A percentile compares a stretch with the other conserved stretches of the same genome.
phyloP scores from a whole-genome alignment of 2,329 filamentous ascomycete species.

The Fusarium avenaceum region DNA sequence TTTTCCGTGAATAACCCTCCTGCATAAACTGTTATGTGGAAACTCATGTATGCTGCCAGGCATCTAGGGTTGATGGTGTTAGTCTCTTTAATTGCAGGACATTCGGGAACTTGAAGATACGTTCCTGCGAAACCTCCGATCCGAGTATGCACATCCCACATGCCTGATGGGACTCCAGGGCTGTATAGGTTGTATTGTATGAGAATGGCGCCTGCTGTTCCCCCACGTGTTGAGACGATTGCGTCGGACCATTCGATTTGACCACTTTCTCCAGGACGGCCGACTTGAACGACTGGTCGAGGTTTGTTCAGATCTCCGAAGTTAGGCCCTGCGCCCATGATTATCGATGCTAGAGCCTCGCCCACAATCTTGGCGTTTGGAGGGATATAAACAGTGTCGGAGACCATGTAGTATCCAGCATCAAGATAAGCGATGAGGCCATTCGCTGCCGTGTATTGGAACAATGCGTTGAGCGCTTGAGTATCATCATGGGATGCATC shows the following conservation, averaged over 20 bases:
- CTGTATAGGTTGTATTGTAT: constrained; percentile 79
- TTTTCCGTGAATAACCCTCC: constrained; percentile 60
- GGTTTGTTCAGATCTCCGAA: constrained; percentile 71
- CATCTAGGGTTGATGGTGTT: constrained; percentile 52
- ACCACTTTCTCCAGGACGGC: constrained; percentile 71
- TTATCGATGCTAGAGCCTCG: constrained; percentile 66
- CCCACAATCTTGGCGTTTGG: constrained; percentile 69
- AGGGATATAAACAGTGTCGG: constrained; percentile 65
- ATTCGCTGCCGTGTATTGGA: constrained; percentile 66
- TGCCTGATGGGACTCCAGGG: constrained; percentile 60
- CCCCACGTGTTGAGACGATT: constrained; percentile 76
- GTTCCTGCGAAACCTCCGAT: constrained; percentile 80
- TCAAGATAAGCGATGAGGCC: constrained; percentile 72
- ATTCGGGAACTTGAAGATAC: constrained; percentile 75
- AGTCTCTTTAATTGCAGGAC: constrained; percentile 65
- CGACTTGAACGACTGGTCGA: constrained; percentile 76
- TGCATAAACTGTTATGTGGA: constrained; percentile 58
- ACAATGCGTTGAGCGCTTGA: constrained; percentile 67
- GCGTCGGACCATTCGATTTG: constrained; percentile 79
- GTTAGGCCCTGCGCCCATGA: constrained; percentile 67
- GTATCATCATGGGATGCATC: constrained; percentile 84
- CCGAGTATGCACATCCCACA: constrained; percentile 85
- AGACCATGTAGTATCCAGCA: constrained; percentile 72
- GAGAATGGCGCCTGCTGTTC: constrained; percentile 75
- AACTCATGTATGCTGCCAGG: constrained; percentile 59